Conservation (phyloP, 106 monocot species). For the Dioscorea zingiberensis region DNA sequence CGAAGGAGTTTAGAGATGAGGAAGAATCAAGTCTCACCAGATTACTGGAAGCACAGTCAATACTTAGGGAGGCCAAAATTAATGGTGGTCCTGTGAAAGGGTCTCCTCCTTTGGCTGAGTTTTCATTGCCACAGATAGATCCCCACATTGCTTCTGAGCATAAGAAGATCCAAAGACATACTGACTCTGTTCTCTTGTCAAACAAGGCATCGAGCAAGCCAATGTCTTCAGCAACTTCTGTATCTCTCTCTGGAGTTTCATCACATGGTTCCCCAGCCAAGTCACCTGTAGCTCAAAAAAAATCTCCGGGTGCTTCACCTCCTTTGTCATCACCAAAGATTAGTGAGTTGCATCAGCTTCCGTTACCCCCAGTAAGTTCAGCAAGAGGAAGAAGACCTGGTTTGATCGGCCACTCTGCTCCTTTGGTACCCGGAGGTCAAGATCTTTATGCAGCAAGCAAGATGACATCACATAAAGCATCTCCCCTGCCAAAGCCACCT, state of each 20-base stretch:
- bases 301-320: slow-evolving; percentile 41
- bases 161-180: slow-evolving; percentile 51
- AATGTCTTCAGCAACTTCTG: slow-evolving; percentile 7
- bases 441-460: slow-evolving; percentile 28
- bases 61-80: slow-evolving; percentile 48
- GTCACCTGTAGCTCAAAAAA: slow-evolving; percentile 28
- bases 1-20: slow-evolving; percentile 24
- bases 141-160: slow-evolving; percentile 21
- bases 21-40: slow-evolving; percentile 22
- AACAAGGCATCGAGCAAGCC: slow-evolving; percentile 39
- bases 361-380: slow-evolving; percentile 58
- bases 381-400: slow-evolving; percentile 8
- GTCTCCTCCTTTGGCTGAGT: slow-evolving; percentile 26
- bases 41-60: slow-evolving; percentile 27
- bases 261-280: slow-evolving; percentile 9
- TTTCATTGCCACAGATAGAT: slow-evolving; percentile 15
- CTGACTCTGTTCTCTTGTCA: slow-evolving; percentile 54
- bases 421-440: slow-evolving; percentile 49
- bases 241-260: slow-evolving; percentile 7
- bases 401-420: slow-evolving; percentile 72
- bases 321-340: slow-evolving; percentile 42
- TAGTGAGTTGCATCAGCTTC: slow-evolving; percentile 84
- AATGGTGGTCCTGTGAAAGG: slow-evolving; percentile 29
- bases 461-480: slow-evolving; percentile 37
- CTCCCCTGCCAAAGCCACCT: slow-evolving; percentile 78